Percentiles rank a stretch among this genome's conserved stretches.
phyloP scores from a whole-genome alignment of 108 stramenopile genomes.

The Pseudonitzschia pungens region DNA sequence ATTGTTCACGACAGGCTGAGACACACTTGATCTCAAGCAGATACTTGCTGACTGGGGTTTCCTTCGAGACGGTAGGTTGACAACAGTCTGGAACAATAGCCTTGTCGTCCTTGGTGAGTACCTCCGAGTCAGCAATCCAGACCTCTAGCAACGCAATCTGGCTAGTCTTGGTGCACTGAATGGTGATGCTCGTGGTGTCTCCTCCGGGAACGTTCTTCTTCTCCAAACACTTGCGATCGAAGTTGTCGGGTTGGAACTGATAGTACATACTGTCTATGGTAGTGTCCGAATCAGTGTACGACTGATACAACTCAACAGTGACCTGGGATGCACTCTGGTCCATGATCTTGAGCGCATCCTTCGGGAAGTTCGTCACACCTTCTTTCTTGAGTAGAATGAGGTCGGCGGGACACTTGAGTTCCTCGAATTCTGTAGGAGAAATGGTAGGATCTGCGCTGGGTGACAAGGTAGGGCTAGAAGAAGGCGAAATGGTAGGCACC shows the following conservation, averaged over 20 bases:
- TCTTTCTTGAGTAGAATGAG: background rate
- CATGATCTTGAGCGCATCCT: background rate
- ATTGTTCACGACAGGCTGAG: background rate
- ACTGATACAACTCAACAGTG: background rate
- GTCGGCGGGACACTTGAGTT: background rate
- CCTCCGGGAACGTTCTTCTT: background rate
- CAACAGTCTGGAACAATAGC: background rate
- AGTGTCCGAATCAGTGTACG: background rate
- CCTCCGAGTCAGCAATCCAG: background rate
- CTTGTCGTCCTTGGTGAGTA: background rate
- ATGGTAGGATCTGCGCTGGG: too few relatives aligned
- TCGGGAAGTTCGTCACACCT: background rate
- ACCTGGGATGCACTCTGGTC: background rate
- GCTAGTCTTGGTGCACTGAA: background rate
- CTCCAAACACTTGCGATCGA: conserved; percentile 9
- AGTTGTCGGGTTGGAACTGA: background rate
- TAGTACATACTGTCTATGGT: background rate
- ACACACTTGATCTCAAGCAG: conserved; percentile 7
- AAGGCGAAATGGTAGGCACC: too few relatives aligned
- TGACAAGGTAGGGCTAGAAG: too few relatives aligned
- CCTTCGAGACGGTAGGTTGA: background rate
- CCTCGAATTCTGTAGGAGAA: too few relatives aligned
- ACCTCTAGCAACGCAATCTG: background rate
- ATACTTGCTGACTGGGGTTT: background rate
- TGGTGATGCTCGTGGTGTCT: background rate